Percentiles rank a stretch among this genome's conserved stretches.
Conservation (phyloP, 2,329 filamentous ascomycete genomes). For the Byssothecium circinans region DNA sequence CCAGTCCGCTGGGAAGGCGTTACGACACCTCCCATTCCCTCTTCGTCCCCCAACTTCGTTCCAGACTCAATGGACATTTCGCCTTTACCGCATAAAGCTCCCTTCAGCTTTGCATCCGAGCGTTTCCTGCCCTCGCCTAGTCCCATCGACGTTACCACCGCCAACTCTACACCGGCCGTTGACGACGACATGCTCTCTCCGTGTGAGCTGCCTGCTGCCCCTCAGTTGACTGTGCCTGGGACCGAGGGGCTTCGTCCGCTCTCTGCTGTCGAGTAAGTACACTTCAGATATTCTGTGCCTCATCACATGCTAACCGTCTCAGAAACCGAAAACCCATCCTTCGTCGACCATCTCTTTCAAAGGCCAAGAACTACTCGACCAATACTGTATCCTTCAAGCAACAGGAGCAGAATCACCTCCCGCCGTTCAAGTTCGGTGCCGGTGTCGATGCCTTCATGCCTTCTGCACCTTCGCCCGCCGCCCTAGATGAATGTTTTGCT, state of each 20-base stretch:
- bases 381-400: slow-evolving; percentile 64
- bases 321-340: slow-evolving; percentile 51
- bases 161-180: slow-evolving; percentile 55
- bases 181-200: slow-evolving; percentile 50
- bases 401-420: slow-evolving; percentile 64
- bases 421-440: slow-evolving; percentile 75
- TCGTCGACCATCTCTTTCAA: slow-evolving; percentile 72
- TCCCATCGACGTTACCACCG: slow-evolving; percentile 55
- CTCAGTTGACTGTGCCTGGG: slow-evolving; percentile 25
- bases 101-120: slow-evolving; percentile 62
- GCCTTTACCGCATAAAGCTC: slow-evolving; percentile 79
- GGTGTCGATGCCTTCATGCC: slow-evolving; percentile 52
- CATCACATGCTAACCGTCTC: slow-evolving; percentile 20
- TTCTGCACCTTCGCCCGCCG: slow-evolving; percentile 61
- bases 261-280: slow-evolving; percentile 43
- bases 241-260: slow-evolving; percentile 39
- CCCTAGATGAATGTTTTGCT: slow-evolving; percentile 77
- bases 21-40: slow-evolving; percentile 80
- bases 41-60: slow-evolving; percentile 74
- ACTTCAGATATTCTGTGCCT: background rate
- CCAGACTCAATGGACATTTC: slow-evolving; percentile 91
- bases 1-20: slow-evolving; percentile 62
- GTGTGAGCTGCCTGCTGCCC: slow-evolving; percentile 31
- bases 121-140: slow-evolving; percentile 74
- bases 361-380: slow-evolving; percentile 74